These are phyloP conservation scores for Diaporthe australafricana DNA, from an alignment of 2,329 filamentous ascomycete species.

Conservation along the genomic window DNA sequence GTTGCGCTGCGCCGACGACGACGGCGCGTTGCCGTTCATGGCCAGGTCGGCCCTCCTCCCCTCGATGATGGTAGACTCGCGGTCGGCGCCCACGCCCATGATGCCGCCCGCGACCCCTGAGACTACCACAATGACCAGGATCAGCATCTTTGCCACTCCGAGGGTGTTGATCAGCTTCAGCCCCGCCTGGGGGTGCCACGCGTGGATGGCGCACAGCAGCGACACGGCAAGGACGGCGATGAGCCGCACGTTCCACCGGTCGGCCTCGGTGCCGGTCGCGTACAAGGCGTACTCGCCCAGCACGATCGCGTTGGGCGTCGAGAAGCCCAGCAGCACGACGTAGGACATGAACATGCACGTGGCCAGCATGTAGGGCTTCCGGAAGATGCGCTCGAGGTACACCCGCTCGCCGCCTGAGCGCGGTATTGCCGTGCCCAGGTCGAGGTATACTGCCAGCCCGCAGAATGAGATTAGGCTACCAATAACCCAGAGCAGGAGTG, in stretches of 20 bases:
- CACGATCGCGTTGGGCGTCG: conserved; percentile 63
- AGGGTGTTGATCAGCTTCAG: conserved; percentile 61
- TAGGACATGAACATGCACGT: conserved; percentile 66
- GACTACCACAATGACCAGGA: conserved; percentile 58
- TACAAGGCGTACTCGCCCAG: conserved; percentile 64
- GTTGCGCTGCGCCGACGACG: conserved; percentile 52
- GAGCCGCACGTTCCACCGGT: conserved; percentile 61
- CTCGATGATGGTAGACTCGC: conserved; percentile 30
- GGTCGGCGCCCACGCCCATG: conserved; percentile 45
- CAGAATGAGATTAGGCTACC: conserved; percentile 58
- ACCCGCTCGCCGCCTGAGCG: conserved; percentile 63
- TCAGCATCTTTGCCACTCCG: conserved; percentile 60
- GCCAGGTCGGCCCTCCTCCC: conserved; percentile 41
- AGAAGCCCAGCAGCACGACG: conserved; percentile 62
- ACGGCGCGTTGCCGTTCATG: conserved; percentile 40
- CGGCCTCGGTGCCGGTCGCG: conserved; percentile 51
- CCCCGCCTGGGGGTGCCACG: conserved; percentile 58
- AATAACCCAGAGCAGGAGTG: conserved; percentile 65
- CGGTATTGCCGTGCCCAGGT: conserved; percentile 58
- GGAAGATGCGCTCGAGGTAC: conserved; percentile 65
- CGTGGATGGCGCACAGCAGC: conserved; percentile 58
- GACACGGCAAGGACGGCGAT: conserved; percentile 61
- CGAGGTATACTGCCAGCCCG: conserved; percentile 57
- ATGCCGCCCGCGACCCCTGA: conserved; percentile 53
- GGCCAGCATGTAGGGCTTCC: conserved; percentile 61